A percentile compares a stretch with the other conserved stretches of the same genome.
Evolutionary conservation across 768 basidiomycete species (phyloP).

Genomic region (Suillus clintonianus): DNA sequence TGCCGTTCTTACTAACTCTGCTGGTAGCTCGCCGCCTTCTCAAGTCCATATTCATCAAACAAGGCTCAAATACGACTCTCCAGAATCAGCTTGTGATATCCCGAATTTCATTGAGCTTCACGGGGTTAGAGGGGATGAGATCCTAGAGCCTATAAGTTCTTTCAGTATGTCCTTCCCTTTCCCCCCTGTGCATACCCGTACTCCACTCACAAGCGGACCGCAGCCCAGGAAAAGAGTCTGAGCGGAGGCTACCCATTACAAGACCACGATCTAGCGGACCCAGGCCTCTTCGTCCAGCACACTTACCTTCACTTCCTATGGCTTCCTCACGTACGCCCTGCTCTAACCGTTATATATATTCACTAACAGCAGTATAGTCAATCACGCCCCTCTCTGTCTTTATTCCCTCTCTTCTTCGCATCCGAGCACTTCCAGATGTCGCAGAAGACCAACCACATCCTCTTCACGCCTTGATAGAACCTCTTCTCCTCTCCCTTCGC

Average conservation of each 20-base stretch:
- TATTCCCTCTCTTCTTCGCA: constrained; percentile 55
- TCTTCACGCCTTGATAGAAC: constrained; percentile 61
- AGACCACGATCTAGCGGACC: constrained; percentile 43
- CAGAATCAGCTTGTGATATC: constrained; percentile 83
- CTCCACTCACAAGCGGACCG: constrained; percentile 61
- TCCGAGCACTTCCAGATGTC: constrained; percentile 35
- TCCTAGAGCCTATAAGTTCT: constrained; percentile 76
- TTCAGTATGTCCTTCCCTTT: constrained; percentile 66
- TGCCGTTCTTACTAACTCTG: neutral
- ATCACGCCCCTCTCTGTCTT: constrained; percentile 68
- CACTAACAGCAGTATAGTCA: constrained; percentile 45
- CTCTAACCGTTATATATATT: constrained; percentile 6
- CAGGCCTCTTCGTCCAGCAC: constrained; percentile 60
- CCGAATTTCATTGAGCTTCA: constrained; percentile 89
- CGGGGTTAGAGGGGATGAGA: constrained; percentile 78
- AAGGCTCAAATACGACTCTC: constrained; percentile 92
- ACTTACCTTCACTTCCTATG: constrained; percentile 77
- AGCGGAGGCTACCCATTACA: constrained; percentile 57
- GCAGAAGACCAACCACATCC: constrained; percentile 43
- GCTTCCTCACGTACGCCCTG: constrained; percentile 64
- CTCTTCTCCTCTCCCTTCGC: constrained; percentile 62
- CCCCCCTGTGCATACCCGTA: constrained; percentile 7
- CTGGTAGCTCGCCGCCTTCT: constrained; percentile 79
- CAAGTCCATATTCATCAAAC: constrained; percentile 89
- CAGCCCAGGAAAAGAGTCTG: constrained; percentile 59